Evolutionary conservation across 2,329 filamentous ascomycete species (phyloP).

Genomic region (Hypoxylon sp.): DNA sequence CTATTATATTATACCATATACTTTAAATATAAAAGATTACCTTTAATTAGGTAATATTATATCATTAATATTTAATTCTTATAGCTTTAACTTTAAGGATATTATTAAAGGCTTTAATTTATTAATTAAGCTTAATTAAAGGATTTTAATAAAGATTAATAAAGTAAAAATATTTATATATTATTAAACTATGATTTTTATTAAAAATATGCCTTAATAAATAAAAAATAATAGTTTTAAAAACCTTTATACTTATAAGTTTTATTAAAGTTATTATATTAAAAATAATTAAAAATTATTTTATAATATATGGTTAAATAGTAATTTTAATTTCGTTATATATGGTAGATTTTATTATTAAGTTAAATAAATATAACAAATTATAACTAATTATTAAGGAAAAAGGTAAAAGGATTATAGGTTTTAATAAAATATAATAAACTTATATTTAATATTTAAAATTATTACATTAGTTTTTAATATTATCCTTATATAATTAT

Average conservation of each 20-base stretch:
- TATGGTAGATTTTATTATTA: constrained; percentile 7
- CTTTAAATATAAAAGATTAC: neutral
- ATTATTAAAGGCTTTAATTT: too few relatives aligned
- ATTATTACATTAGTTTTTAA: too few relatives aligned
- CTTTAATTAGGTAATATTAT: constrained; percentile 6
- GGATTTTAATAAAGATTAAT: too few relatives aligned
- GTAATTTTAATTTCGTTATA: constrained; percentile 4
- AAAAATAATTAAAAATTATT: neutral
- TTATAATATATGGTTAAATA: neutral
- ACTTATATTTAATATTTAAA: constrained; percentile 8
- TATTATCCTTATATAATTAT: too few relatives aligned
- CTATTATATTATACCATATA: neutral
- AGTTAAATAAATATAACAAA: constrained; percentile 12
- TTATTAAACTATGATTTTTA: too few relatives aligned
- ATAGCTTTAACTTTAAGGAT: too few relatives aligned
- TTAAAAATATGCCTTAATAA: too few relatives aligned
- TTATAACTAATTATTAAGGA: constrained; percentile 4
- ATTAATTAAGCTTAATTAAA: too few relatives aligned
- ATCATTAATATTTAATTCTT: neutral
- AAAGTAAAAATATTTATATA: too few relatives aligned
- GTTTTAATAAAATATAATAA: neutral
- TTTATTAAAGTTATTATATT: too few relatives aligned
- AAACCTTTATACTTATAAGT: too few relatives aligned
- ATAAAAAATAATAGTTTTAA: too few relatives aligned
- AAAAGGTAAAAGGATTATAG: constrained; percentile 1